These are phyloP conservation scores for Vaccinium macrocarpon DNA, from an alignment of 148 eudicot genomes.

Conservation along the genomic window DNA sequence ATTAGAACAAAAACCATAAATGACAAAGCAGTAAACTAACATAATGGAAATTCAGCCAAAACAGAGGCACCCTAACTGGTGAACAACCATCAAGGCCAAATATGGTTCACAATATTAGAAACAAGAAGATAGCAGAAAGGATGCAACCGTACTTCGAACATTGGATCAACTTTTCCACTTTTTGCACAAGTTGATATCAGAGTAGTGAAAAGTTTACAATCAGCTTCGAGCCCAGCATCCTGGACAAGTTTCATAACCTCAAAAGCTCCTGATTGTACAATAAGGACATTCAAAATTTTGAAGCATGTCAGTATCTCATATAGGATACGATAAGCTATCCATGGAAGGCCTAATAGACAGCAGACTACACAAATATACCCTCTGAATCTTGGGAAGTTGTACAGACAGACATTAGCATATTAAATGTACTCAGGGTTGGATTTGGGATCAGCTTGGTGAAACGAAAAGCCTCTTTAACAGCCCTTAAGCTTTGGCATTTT, in stretches of 20 bases:
- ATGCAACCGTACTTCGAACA: slow-evolving; percentile 70
- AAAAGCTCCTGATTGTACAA: slow-evolving; percentile 69
- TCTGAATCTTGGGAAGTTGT: slow-evolving; percentile 78
- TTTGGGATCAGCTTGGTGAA: slow-evolving; percentile 76
- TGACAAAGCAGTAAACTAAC: not conserved
- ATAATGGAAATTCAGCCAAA: not conserved
- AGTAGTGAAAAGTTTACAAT: slow-evolving; percentile 94
- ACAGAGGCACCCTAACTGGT: not conserved
- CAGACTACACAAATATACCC: slow-evolving; percentile 40
- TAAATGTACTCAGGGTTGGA: slow-evolving; percentile 93
- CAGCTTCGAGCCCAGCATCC: slow-evolving; percentile 71
- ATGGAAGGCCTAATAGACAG: not conserved
- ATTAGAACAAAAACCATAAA: not conserved
- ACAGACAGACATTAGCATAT: slow-evolving; percentile 97
- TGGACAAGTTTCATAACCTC: slow-evolving; percentile 57
- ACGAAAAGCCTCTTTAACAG: slow-evolving; percentile 81
- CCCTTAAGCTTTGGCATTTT: slow-evolving; percentile 73
- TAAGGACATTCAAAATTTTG: not conserved
- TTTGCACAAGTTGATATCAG: slow-evolving; percentile 92
- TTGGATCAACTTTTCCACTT: slow-evolving; percentile 90
- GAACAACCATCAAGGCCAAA: not conserved
- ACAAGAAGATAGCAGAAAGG: not conserved
- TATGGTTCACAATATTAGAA: not conserved
- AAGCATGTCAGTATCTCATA: not conserved
- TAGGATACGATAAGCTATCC: slow-evolving; percentile 1